Evolutionary conservation across 257 asterid species (phyloP), one percentile per base, ranked within the genome.

Genomic region (Forsythia suspensa): DNA sequence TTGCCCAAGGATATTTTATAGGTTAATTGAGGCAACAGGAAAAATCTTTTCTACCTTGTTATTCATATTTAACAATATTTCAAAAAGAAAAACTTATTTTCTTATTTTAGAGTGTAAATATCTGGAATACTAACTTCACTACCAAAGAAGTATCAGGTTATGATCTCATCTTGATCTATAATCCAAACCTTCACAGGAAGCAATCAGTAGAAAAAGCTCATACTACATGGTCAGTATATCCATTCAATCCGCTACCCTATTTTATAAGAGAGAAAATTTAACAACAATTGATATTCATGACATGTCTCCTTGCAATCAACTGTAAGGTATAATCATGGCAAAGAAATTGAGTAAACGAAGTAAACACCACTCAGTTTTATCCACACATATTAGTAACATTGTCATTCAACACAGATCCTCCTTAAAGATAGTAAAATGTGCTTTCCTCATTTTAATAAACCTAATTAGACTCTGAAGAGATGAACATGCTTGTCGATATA

Each of bases 341-440:
- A 13, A 48, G 57, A 48, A 48, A 48, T 48, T 12, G n/a, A 13
- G n/a, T 15, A 34, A 55, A 69, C 15, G 73, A 51, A 57, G 41
- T 2, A 21, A 36, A 24, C 68, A 29, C 76, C 71, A 29, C 16
- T 75, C 77, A 36, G 43, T 55, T 43, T 74, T 42, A 6, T 52
- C 29, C 29, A 59, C 16, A 44, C 3, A 78, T 10, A 57, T 57
- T 38, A 37, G 29, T 76, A 73, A 77, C 24, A 24, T 24, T 24
- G 24, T 24, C 46, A 12, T 73, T 42, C 67, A 74, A 70, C 34
- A 69, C 63, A 41, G 40, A 39, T 11, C 8, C 55, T 42, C 65
- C 66, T 66, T 11, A 34, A 70, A 18, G 76, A 41, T 16, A 61
- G 69, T 80, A 55, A 71, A 66, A 38, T 69, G 40, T 15, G 40